Evolutionary conservation across 176 grass and related monocot species (phyloP).

Genomic region (Elymus sibiricus): DNA sequence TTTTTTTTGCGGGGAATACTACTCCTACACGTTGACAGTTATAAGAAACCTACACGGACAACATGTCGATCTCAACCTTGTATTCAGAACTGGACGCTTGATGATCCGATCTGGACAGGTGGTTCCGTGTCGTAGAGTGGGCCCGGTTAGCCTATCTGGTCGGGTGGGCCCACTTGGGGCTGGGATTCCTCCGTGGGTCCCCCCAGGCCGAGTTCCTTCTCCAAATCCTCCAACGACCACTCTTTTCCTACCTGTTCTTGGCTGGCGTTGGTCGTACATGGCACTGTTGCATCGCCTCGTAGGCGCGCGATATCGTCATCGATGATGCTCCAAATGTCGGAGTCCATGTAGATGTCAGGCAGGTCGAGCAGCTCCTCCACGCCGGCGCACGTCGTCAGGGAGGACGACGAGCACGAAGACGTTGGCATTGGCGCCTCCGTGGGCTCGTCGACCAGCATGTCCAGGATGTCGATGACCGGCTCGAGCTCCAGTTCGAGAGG

Average conservation of each 20-base stretch:
- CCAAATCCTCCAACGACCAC: constrained; percentile 66
- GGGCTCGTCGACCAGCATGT: constrained; percentile 33
- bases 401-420: constrained; percentile 54
- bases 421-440: constrained; percentile 21
- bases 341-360: constrained; percentile 47
- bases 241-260: constrained; percentile 17
- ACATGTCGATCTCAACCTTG: not conserved
- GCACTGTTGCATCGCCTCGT: constrained; percentile 15
- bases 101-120: not conserved
- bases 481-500: not conserved
- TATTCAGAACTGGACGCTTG: not conserved
- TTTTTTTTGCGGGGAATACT: no score
- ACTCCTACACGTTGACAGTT: no score
- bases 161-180: not conserved
- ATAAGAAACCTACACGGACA: no score
- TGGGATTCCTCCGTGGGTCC: constrained; percentile 23
- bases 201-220: constrained; percentile 71
- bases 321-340: constrained; percentile 65
- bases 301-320: constrained; percentile 24
- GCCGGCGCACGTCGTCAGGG: no score
- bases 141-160: not conserved
- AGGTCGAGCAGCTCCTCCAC: constrained; percentile 41
- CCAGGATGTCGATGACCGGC: constrained; percentile 22
- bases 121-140: not conserved
- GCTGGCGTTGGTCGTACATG: not conserved